phyloP scores from a whole-genome alignment of 1,139 yeast species.

The Magnusiomyces magnusii region DNA sequence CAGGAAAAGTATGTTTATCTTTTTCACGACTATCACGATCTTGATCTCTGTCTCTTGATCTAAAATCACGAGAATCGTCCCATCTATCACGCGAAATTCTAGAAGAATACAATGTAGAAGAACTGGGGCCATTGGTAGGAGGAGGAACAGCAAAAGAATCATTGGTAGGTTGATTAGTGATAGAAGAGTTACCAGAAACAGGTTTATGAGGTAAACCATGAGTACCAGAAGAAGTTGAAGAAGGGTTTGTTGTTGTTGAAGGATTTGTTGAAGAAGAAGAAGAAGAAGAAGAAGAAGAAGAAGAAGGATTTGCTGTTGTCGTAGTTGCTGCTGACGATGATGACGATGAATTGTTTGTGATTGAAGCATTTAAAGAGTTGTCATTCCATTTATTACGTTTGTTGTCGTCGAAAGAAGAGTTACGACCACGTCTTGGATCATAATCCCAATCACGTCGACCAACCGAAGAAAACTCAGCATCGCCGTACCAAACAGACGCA shows the following conservation, averaged over 20 bases:
- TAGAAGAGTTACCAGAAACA: background rate
- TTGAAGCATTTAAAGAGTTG: background rate
- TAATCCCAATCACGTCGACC: constrained; percentile 8
- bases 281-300: background rate
- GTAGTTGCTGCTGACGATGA: no score
- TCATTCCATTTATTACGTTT: constrained; percentile 3
- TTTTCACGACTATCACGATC: constrained; percentile 14
- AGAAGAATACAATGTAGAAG: background rate
- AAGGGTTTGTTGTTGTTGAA: background rate
- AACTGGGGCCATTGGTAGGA: background rate
- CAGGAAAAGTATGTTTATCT: background rate
- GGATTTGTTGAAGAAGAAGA: background rate
- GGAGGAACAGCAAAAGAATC: background rate
- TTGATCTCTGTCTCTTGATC: constrained; percentile 4
- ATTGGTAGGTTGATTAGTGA: background rate
- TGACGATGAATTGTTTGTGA: no score
- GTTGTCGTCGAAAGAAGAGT: background rate
- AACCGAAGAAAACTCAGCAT: constrained; percentile 3
- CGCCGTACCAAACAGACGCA: constrained; percentile 8
- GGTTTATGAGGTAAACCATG: background rate
- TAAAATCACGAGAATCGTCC: constrained; percentile 3
- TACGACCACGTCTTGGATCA: constrained; percentile 1
- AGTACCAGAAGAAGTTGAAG: background rate
- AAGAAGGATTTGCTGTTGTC: no score
- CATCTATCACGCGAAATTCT: constrained; percentile 2